These are phyloP conservation scores for Dictyostelium brefeldianum DNA, from an alignment of 78 protist species.

Conservation along the genomic window DNA sequence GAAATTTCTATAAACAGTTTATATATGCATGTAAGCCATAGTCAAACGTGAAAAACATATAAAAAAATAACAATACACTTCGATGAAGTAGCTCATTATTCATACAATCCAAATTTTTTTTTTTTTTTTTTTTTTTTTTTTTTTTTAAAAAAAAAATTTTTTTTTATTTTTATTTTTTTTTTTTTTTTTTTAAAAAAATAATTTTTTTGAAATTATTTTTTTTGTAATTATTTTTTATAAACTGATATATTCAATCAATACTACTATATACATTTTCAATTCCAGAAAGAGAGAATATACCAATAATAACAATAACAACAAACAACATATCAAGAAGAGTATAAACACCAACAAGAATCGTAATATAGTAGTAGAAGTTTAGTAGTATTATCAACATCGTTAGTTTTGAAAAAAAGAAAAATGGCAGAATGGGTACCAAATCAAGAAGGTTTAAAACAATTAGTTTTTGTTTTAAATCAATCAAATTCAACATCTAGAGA, in stretches of 20 bases:
- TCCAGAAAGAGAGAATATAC: not conserved
- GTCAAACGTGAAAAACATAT: too few relatives aligned
- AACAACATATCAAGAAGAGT: not conserved
- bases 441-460: conserved; percentile 47
- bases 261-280: not conserved
- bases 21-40: not conserved
- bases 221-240: not conserved
- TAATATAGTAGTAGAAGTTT: not conserved
- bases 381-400: too few relatives aligned
- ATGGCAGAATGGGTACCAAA: conserved; percentile 58
- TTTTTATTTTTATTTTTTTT: conserved; percentile 1
- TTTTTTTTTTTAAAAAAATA: not conserved
- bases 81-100: too few relatives aligned
- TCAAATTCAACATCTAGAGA: conserved; percentile 22
- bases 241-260: not conserved
- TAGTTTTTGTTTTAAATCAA: conserved; percentile 18
- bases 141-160: too few relatives aligned
- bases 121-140: too few relatives aligned
- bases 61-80: too few relatives aligned
- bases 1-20: not conserved
- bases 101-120: too few relatives aligned
- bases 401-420: not conserved
- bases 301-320: not conserved
- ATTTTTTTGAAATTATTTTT: not conserved
- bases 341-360: not conserved